Evolutionary conservation across 345 rosid genomes (phyloP), one percentile per base, ranked within the genome.

Genomic region (Physaria fendleri): DNA sequence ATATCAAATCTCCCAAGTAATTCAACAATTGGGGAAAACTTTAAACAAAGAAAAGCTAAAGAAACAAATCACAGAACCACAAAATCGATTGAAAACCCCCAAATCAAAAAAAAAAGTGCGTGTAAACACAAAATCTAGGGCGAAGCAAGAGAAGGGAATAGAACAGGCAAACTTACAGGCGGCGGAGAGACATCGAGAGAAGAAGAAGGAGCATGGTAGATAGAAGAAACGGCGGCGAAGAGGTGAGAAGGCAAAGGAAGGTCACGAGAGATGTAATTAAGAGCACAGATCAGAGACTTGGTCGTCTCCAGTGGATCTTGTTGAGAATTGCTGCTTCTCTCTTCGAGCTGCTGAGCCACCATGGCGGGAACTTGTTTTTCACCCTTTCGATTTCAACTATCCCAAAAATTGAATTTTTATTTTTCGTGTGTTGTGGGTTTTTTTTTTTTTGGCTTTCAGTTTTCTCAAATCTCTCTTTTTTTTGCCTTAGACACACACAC

Each of bases 171-270:
- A n/a, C 55, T 28, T 40, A 51, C 34, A 37, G 14, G 64, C 55
- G 52, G 51, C 28, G 63, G 13, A 79, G 72, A 74, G 29, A 44
- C 20, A 14, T 32, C 75, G 38, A 39, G n/a, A n/a, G n/a, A n/a
- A n/a, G n/a, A n/a, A 50, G 41, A 46, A 6, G 2, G 59, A 35
- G 59, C 7, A 54, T 45, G 52, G 61, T 79, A 83, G 68, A 90
- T 87, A 16, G 90, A 80, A 28, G 85, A 83, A 64, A 87, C 90
- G 55, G 77, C 41, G 62, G 63, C 66, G 61, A 77, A 55, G 12
- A 87, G 71, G 35, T 87, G 76, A 32, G 79, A 81, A 64, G 97
- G 93, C 23, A 90, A 68, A 42, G 86, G 93, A 54, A 90, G 87
- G 77, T 87, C 69, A 14, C 97, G 84, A 33, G 97, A 87, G 71